phyloP scores from a whole-genome alignment of 805 yeast species.

The Komagataella kurtzmanii region DNA sequence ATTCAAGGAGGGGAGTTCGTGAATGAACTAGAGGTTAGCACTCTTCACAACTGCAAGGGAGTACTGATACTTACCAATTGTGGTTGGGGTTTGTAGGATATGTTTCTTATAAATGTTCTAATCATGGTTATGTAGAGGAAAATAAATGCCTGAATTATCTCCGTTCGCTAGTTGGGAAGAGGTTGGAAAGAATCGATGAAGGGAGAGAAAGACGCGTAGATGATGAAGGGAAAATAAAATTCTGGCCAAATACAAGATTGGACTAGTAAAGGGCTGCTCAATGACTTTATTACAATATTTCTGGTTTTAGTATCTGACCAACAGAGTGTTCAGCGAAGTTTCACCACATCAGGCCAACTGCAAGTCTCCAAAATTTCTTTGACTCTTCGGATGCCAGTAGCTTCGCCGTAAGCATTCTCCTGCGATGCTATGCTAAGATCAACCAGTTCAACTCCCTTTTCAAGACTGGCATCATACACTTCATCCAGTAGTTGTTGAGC shows the following conservation, averaged over 20 bases:
- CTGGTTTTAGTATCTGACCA: too few species aligned
- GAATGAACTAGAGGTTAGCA: not conserved
- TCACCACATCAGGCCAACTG: conserved; percentile 24
- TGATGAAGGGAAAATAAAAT: not conserved
- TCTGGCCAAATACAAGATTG: not conserved
- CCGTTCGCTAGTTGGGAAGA: not conserved
- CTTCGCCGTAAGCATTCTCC: conserved; percentile 21
- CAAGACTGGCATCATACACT: not conserved
- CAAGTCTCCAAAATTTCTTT: conserved; percentile 26
- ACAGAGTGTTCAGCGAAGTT: not conserved
- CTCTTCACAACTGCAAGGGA: not conserved
- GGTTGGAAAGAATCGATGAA: not conserved
- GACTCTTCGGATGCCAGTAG: conserved; percentile 24
- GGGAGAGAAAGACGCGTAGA: not conserved
- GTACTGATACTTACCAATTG: conserved; percentile 7
- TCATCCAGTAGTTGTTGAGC: not conserved
- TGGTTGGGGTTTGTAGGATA: conserved; percentile 5
- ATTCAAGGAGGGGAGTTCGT: conserved; percentile 1
- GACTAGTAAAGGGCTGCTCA: not conserved
- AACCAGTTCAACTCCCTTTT: conserved; percentile 28
- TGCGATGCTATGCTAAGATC: conserved; percentile 17
- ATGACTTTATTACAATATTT: too few species aligned
- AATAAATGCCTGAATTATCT: not conserved
- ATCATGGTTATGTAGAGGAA: not conserved
- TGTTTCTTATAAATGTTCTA: not conserved